A percentile compares a stretch with the other conserved stretches of the same genome.
Conservation (phyloP, 2,329 filamentous ascomycete genomes). For the Epichloe sp. region DNA sequence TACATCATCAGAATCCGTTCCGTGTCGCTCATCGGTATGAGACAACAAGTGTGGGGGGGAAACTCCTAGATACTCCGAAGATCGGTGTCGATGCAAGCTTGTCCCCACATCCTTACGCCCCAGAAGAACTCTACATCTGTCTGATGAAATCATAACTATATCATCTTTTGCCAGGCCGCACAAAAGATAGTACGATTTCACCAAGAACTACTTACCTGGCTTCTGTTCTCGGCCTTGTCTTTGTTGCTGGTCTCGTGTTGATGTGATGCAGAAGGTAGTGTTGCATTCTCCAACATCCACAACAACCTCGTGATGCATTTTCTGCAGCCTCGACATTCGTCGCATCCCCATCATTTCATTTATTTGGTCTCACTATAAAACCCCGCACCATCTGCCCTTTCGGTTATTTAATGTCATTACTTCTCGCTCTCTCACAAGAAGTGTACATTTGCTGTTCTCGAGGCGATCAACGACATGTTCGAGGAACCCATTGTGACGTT, state of each 20-base stretch:
- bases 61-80: neutral
- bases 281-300: slow-evolving; percentile 1
- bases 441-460: neutral
- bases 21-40: neutral
- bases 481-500: slow-evolving; percentile 15
- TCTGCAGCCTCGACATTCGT: neutral
- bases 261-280: neutral
- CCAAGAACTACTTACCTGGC: neutral
- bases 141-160: neutral
- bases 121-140: neutral
- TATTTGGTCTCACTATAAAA: neutral
- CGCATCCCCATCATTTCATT: neutral
- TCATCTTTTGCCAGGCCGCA: neutral
- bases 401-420: neutral
- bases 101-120: neutral
- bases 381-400: neutral
- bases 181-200: neutral
- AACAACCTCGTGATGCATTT: slow-evolving; percentile 1
- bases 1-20: neutral
- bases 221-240: neutral
- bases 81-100: neutral
- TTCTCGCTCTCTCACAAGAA: neutral
- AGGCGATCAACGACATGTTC: slow-evolving; percentile 10
- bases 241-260: slow-evolving; percentile 1
- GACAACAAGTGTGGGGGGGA: neutral